Conservation (phyloP, 2,329 filamentous ascomycete genomes). For the Colletotrichum neosansevieriae region DNA sequence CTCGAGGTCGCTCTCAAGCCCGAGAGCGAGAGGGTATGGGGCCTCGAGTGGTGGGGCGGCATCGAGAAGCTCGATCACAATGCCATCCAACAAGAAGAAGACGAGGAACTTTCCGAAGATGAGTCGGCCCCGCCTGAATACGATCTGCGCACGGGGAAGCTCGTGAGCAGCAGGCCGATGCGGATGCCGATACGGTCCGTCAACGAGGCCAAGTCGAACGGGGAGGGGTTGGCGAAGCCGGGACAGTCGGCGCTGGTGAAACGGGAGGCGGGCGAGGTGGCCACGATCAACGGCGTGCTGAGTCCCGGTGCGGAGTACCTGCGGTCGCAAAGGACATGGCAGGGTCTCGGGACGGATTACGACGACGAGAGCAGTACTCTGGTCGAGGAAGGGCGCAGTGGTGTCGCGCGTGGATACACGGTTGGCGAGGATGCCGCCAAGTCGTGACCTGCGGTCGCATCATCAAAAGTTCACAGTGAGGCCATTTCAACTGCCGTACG, state of each 20-base stretch:
- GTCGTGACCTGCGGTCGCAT: not conserved
- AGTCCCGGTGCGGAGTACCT: constrained; percentile 94
- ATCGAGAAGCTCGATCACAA: constrained; percentile 76
- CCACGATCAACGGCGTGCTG: constrained; percentile 84
- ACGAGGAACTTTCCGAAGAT: constrained; percentile 59
- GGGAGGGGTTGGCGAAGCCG: constrained; percentile 42
- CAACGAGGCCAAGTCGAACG: constrained; percentile 34
- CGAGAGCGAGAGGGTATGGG: constrained; percentile 85
- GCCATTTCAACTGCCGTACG: not conserved
- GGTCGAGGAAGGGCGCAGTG: constrained; percentile 86
- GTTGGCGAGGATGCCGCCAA: constrained; percentile 68
- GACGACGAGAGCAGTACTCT: constrained; percentile 70
- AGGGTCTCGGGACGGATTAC: constrained; percentile 90
- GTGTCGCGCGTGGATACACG: constrained; percentile 89
- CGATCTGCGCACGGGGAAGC: constrained; percentile 87
- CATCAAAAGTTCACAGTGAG: not conserved
- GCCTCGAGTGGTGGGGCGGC: constrained; percentile 88
- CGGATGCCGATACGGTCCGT: constrained; percentile 53
- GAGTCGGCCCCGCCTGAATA: constrained; percentile 90
- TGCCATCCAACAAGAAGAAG: constrained; percentile 23
- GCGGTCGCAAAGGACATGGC: constrained; percentile 87
- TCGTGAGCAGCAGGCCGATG: constrained; percentile 85
- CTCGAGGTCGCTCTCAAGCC: constrained; percentile 80
- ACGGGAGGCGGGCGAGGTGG: constrained; percentile 74
- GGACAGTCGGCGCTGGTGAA: constrained; percentile 67